Percentiles rank a stretch among this genome's conserved stretches.
These are phyloP conservation scores for Melaleuca alternifolia DNA, from an alignment of 345 rosid species.

Conservation along the genomic window DNA sequence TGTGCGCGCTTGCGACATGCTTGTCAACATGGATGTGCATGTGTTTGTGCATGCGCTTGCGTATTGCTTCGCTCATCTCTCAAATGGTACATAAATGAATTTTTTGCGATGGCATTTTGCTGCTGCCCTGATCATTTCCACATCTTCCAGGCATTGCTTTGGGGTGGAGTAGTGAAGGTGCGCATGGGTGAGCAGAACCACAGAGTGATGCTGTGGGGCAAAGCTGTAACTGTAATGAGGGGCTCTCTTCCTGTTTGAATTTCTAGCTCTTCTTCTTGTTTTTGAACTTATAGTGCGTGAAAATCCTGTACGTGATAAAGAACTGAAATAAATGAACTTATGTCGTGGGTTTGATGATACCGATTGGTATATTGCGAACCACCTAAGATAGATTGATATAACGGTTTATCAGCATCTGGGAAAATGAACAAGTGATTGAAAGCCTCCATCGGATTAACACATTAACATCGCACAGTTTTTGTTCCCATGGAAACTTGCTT, in stretches of 20 bases:
- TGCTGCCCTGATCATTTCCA: background rate
- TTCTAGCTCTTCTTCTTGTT: background rate
- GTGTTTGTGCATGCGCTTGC: too few species aligned
- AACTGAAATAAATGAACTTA: too few species aligned
- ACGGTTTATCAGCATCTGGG: background rate
- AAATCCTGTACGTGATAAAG: too few species aligned
- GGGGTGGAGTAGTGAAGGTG: slow-evolving; percentile 47
- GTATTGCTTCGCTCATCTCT: too few species aligned
- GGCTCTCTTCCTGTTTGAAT: slow-evolving; percentile 50
- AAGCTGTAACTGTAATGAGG: slow-evolving; percentile 54
- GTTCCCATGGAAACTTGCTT: background rate
- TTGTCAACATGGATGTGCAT: too few species aligned
- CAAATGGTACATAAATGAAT: background rate
- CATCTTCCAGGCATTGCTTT: slow-evolving; percentile 38
- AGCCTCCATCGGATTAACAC: background rate
- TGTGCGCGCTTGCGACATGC: too few species aligned
- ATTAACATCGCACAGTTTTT: background rate
- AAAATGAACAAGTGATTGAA: background rate
- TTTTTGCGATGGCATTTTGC: background rate
- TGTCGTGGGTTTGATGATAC: too few species aligned
- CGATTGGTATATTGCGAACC: too few species aligned
- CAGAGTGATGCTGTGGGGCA: slow-evolving; percentile 58
- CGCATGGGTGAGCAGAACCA: slow-evolving; percentile 34
- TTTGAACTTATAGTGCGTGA: too few species aligned
- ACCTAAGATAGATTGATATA: too few species aligned